These are phyloP conservation scores for Cochliopodium minus DNA, from an alignment of 208 protist genomes.

Conservation along the genomic window DNA sequence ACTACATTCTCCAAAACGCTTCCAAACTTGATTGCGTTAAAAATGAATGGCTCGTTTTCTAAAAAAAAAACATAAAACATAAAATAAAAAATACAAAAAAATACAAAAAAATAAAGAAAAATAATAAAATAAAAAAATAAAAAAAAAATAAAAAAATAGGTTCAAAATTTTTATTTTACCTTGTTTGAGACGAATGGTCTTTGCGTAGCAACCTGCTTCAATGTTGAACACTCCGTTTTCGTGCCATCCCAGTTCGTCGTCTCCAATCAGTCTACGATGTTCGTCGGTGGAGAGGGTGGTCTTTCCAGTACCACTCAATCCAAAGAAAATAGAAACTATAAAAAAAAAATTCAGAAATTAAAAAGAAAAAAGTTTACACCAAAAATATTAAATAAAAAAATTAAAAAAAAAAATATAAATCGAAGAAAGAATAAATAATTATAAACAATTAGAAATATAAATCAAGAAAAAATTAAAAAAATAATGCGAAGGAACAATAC, in stretches of 20 bases:
- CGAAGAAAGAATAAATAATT: too few relatives aligned
- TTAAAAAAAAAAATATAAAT: too few relatives aligned
- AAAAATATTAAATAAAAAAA: too few relatives aligned
- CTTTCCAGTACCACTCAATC: conserved; percentile 68
- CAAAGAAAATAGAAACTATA: conserved; percentile 67
- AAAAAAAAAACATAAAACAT: too few relatives aligned
- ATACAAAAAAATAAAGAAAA: too few relatives aligned
- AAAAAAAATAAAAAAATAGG: too few relatives aligned
- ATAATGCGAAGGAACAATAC: too few relatives aligned
- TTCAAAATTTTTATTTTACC: too few relatives aligned
- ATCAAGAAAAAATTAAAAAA: conserved; percentile 48
- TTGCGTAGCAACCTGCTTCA: conserved; percentile 74
- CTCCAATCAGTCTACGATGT: conserved; percentile 54
- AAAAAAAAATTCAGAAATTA: too few relatives aligned
- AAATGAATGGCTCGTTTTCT: conserved; percentile 71
- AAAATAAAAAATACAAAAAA: too few relatives aligned
- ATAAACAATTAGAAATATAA: conserved; percentile 1
- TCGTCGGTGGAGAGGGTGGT: conserved; percentile 72
- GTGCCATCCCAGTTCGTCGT: conserved; percentile 73
- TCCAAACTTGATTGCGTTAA: conserved; percentile 56
- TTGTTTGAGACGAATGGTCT: conserved; percentile 58
- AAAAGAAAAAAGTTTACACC: too few relatives aligned
- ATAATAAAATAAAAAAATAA: too few relatives aligned
- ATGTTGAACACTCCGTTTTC: conserved; percentile 69
- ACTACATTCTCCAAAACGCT: conserved; percentile 63